Percentiles rank a stretch among this genome's conserved stretches.
Conservation (phyloP, 2,329 filamentous ascomycete genomes). For the Zymoseptoria pseudotritici region DNA sequence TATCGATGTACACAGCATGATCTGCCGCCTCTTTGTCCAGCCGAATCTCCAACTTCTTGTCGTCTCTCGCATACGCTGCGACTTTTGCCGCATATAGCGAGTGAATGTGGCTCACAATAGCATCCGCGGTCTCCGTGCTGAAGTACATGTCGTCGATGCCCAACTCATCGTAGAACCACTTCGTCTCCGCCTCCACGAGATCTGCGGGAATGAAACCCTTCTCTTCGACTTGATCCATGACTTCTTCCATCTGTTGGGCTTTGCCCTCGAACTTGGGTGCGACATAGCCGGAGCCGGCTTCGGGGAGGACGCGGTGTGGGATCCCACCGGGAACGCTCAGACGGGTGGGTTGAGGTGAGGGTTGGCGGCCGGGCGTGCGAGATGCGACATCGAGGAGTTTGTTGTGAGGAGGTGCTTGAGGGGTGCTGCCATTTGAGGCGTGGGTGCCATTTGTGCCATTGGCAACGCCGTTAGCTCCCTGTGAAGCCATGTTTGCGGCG, state of each 20-base stretch:
- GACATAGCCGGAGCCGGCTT: slow-evolving; percentile 87
- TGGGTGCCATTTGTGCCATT: neutral
- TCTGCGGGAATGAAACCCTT: slow-evolving; percentile 79
- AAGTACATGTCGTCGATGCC: slow-evolving; percentile 99
- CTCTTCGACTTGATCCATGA: slow-evolving; percentile 70
- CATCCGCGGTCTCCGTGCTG: slow-evolving; percentile 75
- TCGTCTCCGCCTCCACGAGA: slow-evolving; percentile 76
- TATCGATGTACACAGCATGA: slow-evolving; percentile 98
- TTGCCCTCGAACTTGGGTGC: slow-evolving; percentile 92
- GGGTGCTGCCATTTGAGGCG: slow-evolving; percentile 4
- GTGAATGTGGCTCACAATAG: slow-evolving; percentile 88
- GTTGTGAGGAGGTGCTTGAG: slow-evolving; percentile 33
- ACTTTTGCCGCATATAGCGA: slow-evolving; percentile 96
- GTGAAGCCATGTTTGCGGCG: neutral
- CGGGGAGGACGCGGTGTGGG: slow-evolving; percentile 59
- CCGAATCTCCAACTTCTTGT: slow-evolving; percentile 89
- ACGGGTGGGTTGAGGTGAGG: slow-evolving; percentile 84
- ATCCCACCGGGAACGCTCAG: slow-evolving; percentile 59
- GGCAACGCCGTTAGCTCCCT: neutral
- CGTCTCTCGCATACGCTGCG: slow-evolving; percentile 83
- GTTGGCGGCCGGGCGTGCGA: slow-evolving; percentile 53
- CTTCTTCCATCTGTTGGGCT: slow-evolving; percentile 81
- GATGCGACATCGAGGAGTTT: slow-evolving; percentile 52
- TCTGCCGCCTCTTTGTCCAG: slow-evolving; percentile 91
- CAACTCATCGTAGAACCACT: slow-evolving; percentile 96